Conservation (phyloP, 805 yeast genomes). For the Starmerella khaoyaiensis region DNA sequence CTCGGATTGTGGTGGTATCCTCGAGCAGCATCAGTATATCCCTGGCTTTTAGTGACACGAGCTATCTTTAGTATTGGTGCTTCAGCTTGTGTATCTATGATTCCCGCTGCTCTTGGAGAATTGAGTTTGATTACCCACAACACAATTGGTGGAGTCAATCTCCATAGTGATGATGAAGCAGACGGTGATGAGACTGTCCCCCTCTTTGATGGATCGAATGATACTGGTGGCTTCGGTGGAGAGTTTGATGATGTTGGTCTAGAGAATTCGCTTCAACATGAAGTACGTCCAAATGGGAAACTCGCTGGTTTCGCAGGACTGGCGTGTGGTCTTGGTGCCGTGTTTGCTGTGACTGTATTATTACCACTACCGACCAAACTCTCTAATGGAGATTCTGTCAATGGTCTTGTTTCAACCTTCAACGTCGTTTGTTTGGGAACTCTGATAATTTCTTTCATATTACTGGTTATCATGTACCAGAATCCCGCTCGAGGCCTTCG, state of each 20-base stretch:
- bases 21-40: slow-evolving; percentile 34
- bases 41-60: slow-evolving; percentile 40
- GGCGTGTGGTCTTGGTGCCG: slow-evolving; percentile 30
- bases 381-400: slow-evolving; percentile 2
- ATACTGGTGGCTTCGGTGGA: no score
- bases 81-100: slow-evolving; percentile 40
- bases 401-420: slow-evolving; percentile 29
- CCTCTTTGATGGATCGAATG: no score
- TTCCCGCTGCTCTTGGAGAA: slow-evolving; percentile 49
- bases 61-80: slow-evolving; percentile 51
- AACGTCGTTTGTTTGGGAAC: slow-evolving; percentile 26
- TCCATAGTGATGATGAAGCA: neutral
- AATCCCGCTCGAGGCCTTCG: slow-evolving; percentile 28
- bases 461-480: slow-evolving; percentile 37
- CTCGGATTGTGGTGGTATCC: slow-evolving; percentile 40
- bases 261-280: slow-evolving; percentile 7
- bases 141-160: neutral
- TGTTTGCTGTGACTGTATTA: slow-evolving; percentile 46
- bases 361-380: slow-evolving; percentile 52
- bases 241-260: slow-evolving; percentile 2
- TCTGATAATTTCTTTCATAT: slow-evolving; percentile 25
- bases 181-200: slow-evolving; percentile 15
- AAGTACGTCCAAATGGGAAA: slow-evolving; percentile 36
- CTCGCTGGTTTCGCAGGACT: slow-evolving; percentile 47
- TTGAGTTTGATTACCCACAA: slow-evolving; percentile 6